These are phyloP conservation scores for Fusarium siculi DNA, from an alignment of 2,329 filamentous ascomycete species.

Conservation along the genomic window DNA sequence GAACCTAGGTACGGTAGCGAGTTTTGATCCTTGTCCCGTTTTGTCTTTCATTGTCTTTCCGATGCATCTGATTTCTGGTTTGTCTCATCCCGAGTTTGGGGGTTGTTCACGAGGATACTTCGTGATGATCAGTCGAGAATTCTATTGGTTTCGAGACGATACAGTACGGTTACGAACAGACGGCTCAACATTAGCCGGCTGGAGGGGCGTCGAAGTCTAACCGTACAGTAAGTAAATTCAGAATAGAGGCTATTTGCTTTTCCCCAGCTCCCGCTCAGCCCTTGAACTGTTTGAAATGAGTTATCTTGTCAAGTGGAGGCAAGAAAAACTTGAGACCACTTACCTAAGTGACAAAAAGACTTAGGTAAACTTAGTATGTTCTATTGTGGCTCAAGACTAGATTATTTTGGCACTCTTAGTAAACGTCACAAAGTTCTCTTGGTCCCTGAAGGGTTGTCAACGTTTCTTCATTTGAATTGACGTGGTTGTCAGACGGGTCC, in stretches of 20 bases:
- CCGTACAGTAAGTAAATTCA: neutral
- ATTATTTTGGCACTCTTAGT: neutral
- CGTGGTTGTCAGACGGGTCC: conserved; percentile 13
- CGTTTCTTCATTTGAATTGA: conserved; percentile 4
- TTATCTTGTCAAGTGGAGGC: neutral
- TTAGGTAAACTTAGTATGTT: neutral
- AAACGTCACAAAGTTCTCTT: neutral
- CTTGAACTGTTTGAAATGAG: neutral
- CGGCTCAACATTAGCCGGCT: neutral
- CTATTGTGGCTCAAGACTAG: neutral
- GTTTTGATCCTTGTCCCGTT: neutral
- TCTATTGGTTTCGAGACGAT: neutral
- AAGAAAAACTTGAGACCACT: neutral
- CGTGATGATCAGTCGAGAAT: conserved; percentile 15
- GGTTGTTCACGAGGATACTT: conserved; percentile 17
- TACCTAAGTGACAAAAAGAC: neutral
- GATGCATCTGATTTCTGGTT: conserved; percentile 6
- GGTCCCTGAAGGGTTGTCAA: neutral
- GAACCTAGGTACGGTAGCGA: conserved; percentile 5
- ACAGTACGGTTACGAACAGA: neutral
- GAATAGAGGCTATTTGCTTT: conserved; percentile 17
- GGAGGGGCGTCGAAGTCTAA: conserved; percentile 8
- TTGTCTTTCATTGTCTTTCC: neutral
- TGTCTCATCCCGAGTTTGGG: conserved; percentile 1
- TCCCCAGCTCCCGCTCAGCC: neutral